Evolutionary conservation across 208 protist species (phyloP), one percentile per base, ranked within the genome.

Genomic region (Balamuthia mandrillaris): DNA sequence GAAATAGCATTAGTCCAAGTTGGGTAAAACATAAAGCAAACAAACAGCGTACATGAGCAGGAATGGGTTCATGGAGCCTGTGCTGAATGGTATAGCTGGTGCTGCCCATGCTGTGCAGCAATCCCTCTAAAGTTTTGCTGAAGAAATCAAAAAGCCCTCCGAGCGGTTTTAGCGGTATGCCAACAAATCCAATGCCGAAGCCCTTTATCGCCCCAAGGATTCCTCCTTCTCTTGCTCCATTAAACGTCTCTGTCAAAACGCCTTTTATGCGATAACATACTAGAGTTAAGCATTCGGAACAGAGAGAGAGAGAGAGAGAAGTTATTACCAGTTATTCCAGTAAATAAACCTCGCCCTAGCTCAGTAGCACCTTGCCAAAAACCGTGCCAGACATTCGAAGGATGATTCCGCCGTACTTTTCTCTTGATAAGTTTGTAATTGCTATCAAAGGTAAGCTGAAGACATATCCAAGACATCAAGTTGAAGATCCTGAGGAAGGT

Each of bases 401-500:
- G 65, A n/a, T 75, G 65, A 27, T 60, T 42, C 21, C 65, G 31
- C 9, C 65, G 65, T 39, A 75, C 24, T 60, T 39, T 60, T 12
- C 65, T 27, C 41, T 75, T 75, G 65, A 27, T 14, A 12, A 33
- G 31, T 27, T 75, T 12, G 65, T 37, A 58, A n/a, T 79, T 47
- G 45, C 29, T 21, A 33, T 79, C 70, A 58, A 79, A 79, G 42
- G 70, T 79, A 24, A 79, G 35, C 31, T 79, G 70, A 21, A 79
- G n/a, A 18, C 29, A 60, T 9, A 79, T 16, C 70, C 70, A 79
- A 5, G 42, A 58, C 7, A 79, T 29, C n/a, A 58, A 21, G 9
- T 14, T 51, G 21, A 79, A 24, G 18, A 79, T 21, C 35, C 45
- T 6, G 21, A 79, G 27, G 24, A 31, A 14, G 9, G 70, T 79